Evolutionary conservation across 1,284 basidiomycete genomes (phyloP), one percentile per base, ranked within the genome.

Genomic region (Ustilago bromivora): DNA sequence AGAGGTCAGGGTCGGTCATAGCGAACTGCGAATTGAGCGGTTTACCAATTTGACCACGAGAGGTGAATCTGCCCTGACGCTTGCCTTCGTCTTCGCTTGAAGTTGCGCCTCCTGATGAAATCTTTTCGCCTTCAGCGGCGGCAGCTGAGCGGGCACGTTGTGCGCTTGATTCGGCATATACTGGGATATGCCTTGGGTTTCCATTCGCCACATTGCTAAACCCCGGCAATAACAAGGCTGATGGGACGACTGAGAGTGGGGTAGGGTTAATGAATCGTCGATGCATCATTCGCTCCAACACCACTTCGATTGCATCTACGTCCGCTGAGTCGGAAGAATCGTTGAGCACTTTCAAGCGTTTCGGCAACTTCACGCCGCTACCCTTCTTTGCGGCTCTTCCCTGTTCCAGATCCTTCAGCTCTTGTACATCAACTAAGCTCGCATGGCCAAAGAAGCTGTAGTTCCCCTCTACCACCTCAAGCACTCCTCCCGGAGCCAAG

Each of bases 401-500:
- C 17, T 70, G 61, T 51, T 78, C 70, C 13, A 78, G 65, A 46
- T 71, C 64, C 31, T 62, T 63, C 35, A 80, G 65, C 53, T 76
- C 76, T n/a, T 74, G 43, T 35, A 40, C 46, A 41, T 78, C 76
- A 49, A 78, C 61, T 46, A 71, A 59, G 36, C 70, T 67, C 13
- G 76, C 40, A 47, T 71, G 68, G 11, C 81, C 81, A 23, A 61
- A 75, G 53, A 83, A 83, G 49, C 35, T 59, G 23, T 62, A 61
- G 31, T 83, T 81, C 31, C 66, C 62, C 54, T 83, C 81, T 12
- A 82, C 36, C 17, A 81, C 38, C 47, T 80, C 78, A 32, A 83
- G 43, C 35, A 67, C 63, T 17, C 79, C 81, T 40, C 72, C 80
- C 1, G 80, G 81, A 6, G 74, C 74, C 19, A 82, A 43, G 23